A percentile compares a stretch with the other conserved stretches of the same genome.
Evolutionary conservation across 2,329 filamentous ascomycete species (phyloP).

Genomic region (Ophiostoma australiae): DNA sequence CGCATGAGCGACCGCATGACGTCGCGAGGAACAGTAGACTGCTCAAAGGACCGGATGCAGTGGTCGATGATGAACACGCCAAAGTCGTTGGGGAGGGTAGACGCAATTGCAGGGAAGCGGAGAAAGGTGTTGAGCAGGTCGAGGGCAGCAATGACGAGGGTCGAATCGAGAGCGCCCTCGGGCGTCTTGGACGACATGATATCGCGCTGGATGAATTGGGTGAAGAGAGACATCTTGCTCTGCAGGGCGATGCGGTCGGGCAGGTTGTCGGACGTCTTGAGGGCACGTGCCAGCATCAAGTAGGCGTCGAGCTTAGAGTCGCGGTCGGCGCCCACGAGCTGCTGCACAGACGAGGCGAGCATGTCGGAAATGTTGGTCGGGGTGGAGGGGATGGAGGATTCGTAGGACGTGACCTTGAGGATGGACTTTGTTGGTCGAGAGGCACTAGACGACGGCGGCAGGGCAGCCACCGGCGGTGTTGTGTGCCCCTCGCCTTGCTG

Average conservation of each 20-base stretch:
- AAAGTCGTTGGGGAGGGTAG: slow-evolving; percentile 71
- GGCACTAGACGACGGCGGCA: slow-evolving; percentile 31
- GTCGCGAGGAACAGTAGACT: slow-evolving; percentile 66
- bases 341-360: slow-evolving; percentile 77
- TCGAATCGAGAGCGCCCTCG: slow-evolving; percentile 56
- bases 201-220: slow-evolving; percentile 80
- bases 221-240: slow-evolving; percentile 70
- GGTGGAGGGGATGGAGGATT: slow-evolving; percentile 36
- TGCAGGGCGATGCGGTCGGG: slow-evolving; percentile 69
- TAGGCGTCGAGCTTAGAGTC: slow-evolving; percentile 80
- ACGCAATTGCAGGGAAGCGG: slow-evolving; percentile 65
- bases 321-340: slow-evolving; percentile 69
- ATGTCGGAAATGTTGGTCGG: slow-evolving; percentile 65
- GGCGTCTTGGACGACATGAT: slow-evolving; percentile 55
- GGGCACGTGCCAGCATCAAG: slow-evolving; percentile 65
- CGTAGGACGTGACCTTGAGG: slow-evolving; percentile 60
- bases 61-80: slow-evolving; percentile 75
- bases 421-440: slow-evolving; percentile 60
- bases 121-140: slow-evolving; percentile 73
- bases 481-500: not conserved
- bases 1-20: slow-evolving; percentile 75
- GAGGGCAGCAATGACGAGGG: slow-evolving; percentile 70
- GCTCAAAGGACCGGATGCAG: slow-evolving; percentile 67
- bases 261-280: slow-evolving; percentile 77
- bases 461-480: slow-evolving; percentile 36